phyloP scores from a whole-genome alignment of 768 basidiomycete species.

The Gymnopilus junonius region DNA sequence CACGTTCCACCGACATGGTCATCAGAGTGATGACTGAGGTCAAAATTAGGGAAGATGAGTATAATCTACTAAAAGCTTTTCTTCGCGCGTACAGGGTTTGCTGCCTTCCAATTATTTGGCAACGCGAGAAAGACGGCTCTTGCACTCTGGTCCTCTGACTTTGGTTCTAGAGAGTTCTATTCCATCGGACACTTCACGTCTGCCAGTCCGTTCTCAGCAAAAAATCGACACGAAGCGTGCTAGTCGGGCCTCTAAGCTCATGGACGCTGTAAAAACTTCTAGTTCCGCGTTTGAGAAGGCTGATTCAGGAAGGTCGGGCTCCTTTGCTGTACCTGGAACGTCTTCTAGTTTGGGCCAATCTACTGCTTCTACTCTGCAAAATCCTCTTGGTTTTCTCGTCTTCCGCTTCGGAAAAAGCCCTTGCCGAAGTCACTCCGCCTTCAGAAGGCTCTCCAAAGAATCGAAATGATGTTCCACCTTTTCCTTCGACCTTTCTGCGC shows the following conservation, averaged over 20 bases:
- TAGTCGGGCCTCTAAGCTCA: constrained; percentile 36
- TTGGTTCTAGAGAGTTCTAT: constrained; percentile 38
- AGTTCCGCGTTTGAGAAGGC: constrained; percentile 48
- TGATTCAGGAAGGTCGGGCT: constrained; percentile 39
- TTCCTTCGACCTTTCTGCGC: constrained; percentile 10
- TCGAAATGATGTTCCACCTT: not conserved
- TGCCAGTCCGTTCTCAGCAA: constrained; percentile 6
- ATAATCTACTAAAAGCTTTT: constrained; percentile 67
- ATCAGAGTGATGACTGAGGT: constrained; percentile 85
- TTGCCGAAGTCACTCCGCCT: constrained; percentile 19
- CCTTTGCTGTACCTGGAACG: too few species aligned
- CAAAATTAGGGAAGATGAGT: constrained; percentile 85
- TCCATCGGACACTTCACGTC: not conserved
- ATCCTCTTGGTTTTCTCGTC: constrained; percentile 30
- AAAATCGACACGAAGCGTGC: constrained; percentile 12
- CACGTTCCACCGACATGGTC: constrained; percentile 69
- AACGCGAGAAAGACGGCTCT: constrained; percentile 71
- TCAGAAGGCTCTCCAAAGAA: not conserved
- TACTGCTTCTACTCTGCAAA: constrained; percentile 22
- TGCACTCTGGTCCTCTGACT: constrained; percentile 66
- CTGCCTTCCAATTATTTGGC: constrained; percentile 59
- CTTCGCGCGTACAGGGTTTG: constrained; percentile 62
- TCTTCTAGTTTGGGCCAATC: constrained; percentile 4
- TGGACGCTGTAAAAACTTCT: constrained; percentile 46
- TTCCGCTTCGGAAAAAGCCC: constrained; percentile 28